phyloP scores from a whole-genome alignment of 2,329 filamentous ascomycete species.

The Penicillium janthinellum region DNA sequence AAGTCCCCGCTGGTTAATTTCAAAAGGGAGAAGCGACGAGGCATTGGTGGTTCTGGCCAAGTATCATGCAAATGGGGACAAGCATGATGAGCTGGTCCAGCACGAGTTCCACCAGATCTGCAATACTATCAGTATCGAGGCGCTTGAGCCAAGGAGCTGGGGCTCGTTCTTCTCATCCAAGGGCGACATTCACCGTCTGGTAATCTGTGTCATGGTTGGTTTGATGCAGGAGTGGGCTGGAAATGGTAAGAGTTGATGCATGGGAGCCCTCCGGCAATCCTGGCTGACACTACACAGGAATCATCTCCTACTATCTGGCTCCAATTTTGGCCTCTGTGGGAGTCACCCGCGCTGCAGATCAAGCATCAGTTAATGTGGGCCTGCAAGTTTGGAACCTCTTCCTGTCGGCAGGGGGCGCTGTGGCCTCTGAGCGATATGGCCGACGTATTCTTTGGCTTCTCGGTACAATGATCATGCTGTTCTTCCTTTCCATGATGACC shows the following conservation, averaged over 20 bases:
- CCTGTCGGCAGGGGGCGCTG: slow-evolving; percentile 22
- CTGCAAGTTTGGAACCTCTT: slow-evolving; percentile 28
- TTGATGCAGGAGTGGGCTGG: slow-evolving; percentile 27
- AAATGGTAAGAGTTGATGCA: slow-evolving; percentile 15
- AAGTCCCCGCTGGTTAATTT: slow-evolving; percentile 64
- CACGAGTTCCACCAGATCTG: slow-evolving; percentile 26
- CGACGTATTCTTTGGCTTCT: slow-evolving; percentile 26
- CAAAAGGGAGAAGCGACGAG: slow-evolving; percentile 59
- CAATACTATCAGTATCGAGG: slow-evolving; percentile 19
- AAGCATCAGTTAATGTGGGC: slow-evolving; percentile 30
- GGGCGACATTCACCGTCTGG: slow-evolving; percentile 19
- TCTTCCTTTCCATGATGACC: slow-evolving; percentile 27
- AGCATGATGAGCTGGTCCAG: slow-evolving; percentile 27
- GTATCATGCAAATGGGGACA: slow-evolving; percentile 58
- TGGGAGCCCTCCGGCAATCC: no score
- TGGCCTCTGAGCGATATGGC: slow-evolving; percentile 27
- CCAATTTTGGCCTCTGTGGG: slow-evolving; percentile 41
- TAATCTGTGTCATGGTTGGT: slow-evolving; percentile 22
- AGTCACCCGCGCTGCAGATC: slow-evolving; percentile 28
- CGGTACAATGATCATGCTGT: slow-evolving; percentile 23
- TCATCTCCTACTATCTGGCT: slow-evolving; percentile 40
- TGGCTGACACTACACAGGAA: slow-evolving; percentile 15
- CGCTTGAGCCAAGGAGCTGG: slow-evolving; percentile 14
- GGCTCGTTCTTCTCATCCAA: slow-evolving; percentile 21
- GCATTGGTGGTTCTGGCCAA: slow-evolving; percentile 58